Base-by-base conservation (phyloP, 139 green algal species). In the Picocystis salinarum region DNA sequence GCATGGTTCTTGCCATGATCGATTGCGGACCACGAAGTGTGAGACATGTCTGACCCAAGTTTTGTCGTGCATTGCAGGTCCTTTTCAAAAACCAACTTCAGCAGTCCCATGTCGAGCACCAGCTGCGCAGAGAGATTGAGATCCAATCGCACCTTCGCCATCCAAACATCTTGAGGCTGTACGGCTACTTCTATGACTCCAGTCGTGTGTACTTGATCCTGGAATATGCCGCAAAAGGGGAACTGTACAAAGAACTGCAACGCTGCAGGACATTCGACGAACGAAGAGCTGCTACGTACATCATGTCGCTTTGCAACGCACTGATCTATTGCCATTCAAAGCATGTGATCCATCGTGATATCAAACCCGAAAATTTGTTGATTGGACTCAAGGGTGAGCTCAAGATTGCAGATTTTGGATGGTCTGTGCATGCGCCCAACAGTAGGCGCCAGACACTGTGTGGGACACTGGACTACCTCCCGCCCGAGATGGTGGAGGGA, bases 321-420 rank as follows among this genome's bases (percentile, higher is more conserved):
- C 70, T 99, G 29, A 30, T 62, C 7, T 93, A 99, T 68, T 93
- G 82, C 70, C 87, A 99, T 68, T 70, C 66, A 37, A 94, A 96
- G 73, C 80, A 97, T 52, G 83, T 99, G 17, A 97, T 99, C 47
- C 88, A 99, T 65, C 55, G 87, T 6, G 87, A 98, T 64, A 96
- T 98, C 75, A 98, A 73, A 60, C 85, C 85, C 6, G 88, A 99
- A 64, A 99, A 99, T 66, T 63, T 99, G 58, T 64, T 97, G 34
- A 47, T 95, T 36, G 84, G 88, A 0, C 55, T 85, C 2, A 65
- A 86, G 25, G 85, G 77, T 4, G 69, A 93, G 46, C 61, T 99
- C 0, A 99, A 97, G 67, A 95, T 99, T 39, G 78, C 77, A 5
- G 88, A 99, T 64, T 99, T 97, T 56, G 88, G 88, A 12, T 99